These are phyloP conservation scores for Tulasnella sp. DNA, from an alignment of 768 basidiomycete genomes.

Conservation along the genomic window DNA sequence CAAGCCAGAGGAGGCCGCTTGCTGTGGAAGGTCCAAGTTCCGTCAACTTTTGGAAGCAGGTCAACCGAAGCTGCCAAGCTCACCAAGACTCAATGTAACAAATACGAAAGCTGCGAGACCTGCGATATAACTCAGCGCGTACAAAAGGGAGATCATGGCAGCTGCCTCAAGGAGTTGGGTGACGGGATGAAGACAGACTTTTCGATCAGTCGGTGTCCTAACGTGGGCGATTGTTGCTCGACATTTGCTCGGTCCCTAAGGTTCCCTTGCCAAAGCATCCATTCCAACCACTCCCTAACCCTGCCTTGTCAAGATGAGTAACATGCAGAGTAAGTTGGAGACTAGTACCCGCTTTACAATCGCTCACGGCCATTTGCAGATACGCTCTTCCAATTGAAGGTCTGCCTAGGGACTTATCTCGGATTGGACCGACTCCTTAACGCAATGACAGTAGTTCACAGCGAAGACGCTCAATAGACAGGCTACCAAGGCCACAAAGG, in stretches of 20 bases:
- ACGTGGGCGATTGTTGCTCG: too few species aligned
- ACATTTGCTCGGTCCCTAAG: too few species aligned
- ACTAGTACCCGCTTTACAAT: neutral
- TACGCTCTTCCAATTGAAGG: conserved; percentile 98
- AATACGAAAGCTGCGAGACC: conserved; percentile 72
- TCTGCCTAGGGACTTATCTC: conserved; percentile 26
- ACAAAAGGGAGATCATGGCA: conserved; percentile 25
- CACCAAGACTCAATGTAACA: conserved; percentile 84
- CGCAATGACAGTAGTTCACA: conserved; percentile 61
- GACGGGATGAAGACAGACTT: neutral
- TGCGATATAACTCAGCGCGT: conserved; percentile 46
- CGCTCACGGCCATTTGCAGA: conserved; percentile 38
- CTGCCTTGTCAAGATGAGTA: conserved; percentile 22
- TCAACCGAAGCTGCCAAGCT: conserved; percentile 27
- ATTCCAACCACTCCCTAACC: neutral
- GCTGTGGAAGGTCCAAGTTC: conserved; percentile 37
- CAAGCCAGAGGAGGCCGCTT: conserved; percentile 85
- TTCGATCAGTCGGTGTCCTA: too few species aligned
- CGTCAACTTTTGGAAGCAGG: neutral
- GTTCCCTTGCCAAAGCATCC: too few species aligned
- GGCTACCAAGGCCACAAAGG: conserved; percentile 95
- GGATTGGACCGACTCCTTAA: neutral
- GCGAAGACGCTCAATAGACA: conserved; percentile 91
- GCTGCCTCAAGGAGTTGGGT: neutral
- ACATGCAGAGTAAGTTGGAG: conserved; percentile 72